These are phyloP conservation scores for Chrysanthemum makinoi DNA, from an alignment of 129 eudicot species.

Conservation along the genomic window DNA sequence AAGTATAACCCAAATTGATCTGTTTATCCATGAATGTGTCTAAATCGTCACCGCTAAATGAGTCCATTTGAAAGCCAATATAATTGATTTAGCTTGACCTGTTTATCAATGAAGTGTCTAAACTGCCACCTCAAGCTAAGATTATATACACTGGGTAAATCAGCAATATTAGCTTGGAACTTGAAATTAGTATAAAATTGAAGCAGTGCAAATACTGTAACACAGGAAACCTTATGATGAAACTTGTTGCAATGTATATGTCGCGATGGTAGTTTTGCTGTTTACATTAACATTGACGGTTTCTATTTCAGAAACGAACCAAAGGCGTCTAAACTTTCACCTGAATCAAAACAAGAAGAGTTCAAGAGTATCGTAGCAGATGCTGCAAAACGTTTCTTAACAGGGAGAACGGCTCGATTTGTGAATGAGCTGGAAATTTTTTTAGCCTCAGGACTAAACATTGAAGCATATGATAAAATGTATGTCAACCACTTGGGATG, in stretches of 20 bases:
- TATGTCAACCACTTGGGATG: slow-evolving; percentile 67
- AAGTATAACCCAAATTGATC: no score
- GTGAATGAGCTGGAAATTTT: slow-evolving; percentile 70
- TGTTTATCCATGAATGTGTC: no score
- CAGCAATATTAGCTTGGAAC: background rate
- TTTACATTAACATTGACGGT: background rate
- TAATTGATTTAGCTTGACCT: no score
- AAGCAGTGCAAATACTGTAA: background rate
- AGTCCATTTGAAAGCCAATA: no score
- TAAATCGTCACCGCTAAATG: no score
- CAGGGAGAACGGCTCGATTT: slow-evolving; percentile 65
- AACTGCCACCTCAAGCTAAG: no score
- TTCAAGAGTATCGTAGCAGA: slow-evolving; percentile 52
- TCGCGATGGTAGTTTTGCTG: background rate
- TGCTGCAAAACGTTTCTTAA: slow-evolving; percentile 64
- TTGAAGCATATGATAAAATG: slow-evolving; percentile 71
- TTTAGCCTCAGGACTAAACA: slow-evolving; percentile 65
- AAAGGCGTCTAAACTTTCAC: slow-evolving; percentile 28
- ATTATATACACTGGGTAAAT: background rate
- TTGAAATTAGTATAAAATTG: background rate
- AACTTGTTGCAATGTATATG: background rate
- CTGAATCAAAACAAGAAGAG: slow-evolving; percentile 42
- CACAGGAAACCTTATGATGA: background rate
- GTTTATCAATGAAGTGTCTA: no score
- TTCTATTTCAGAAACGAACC: slow-evolving; percentile 50